These are phyloP conservation scores for Ophiobolus disseminans DNA, from an alignment of 2,329 filamentous ascomycete genomes.

Conservation along the genomic window DNA sequence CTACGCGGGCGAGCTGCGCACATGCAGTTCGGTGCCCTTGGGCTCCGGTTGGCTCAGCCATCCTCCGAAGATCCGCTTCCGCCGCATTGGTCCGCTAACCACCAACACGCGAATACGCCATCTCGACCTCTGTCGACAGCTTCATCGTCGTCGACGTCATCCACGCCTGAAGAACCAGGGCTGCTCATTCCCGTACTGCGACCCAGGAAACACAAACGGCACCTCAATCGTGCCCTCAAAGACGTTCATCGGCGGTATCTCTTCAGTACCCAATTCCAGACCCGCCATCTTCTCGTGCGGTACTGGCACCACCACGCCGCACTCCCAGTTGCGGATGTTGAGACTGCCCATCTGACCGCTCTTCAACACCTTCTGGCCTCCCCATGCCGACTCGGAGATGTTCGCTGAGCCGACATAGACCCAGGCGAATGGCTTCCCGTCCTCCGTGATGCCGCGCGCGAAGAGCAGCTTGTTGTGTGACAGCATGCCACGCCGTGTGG, in stretches of 20 bases:
- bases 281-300: conserved; percentile 22
- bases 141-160: conserved; percentile 1
- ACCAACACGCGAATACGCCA: neutral
- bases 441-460: conserved; percentile 39
- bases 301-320: conserved; percentile 79
- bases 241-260: conserved; percentile 50
- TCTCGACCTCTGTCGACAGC: neutral
- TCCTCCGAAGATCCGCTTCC: conserved; percentile 15
- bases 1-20: neutral
- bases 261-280: conserved; percentile 12
- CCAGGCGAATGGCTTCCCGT: conserved; percentile 64
- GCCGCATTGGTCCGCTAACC: conserved; percentile 33
- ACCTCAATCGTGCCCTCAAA: conserved; percentile 67
- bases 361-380: conserved; percentile 75
- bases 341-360: conserved; percentile 73
- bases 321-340: conserved; percentile 88
- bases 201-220: conserved; percentile 68
- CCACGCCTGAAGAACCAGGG: conserved; percentile 54
- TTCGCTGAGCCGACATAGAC: conserved; percentile 91
- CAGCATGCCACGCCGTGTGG: conserved; percentile 72
- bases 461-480: conserved; percentile 82
- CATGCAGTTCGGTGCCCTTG: neutral
- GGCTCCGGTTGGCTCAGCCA: neutral
- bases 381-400: conserved; percentile 93
- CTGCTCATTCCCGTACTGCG: conserved; percentile 54